Evolutionary conservation across 805 yeast genomes (phyloP), one percentile per base, ranked within the genome.

Genomic region (Monosporozyma unispora): DNA sequence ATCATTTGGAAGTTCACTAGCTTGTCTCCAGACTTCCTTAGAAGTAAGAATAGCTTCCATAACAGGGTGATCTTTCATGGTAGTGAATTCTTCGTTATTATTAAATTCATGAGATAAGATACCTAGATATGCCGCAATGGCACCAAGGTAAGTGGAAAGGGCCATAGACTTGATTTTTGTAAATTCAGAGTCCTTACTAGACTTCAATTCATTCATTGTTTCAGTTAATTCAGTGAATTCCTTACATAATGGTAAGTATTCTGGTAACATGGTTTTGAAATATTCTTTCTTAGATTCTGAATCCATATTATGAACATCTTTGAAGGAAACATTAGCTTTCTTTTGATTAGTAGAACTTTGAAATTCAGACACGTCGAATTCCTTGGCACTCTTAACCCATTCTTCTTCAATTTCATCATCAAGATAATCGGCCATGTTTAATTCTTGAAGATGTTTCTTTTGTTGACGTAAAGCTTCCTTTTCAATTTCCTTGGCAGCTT

Each of bases 21-120:
- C 96, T 59, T 85, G 90, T 62, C 93, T 78, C 96, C 96, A 90
- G 16, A 87, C 75, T 61, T 91, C 96, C 56, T 95, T 77, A 2
- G 93, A 75, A 48, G 84, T 81, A 48, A 91, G 70, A 31, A 91
- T 82, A 27, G 84, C 78, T 60, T 87, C 89, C 96, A 93, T 91
- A 1, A 91, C 83, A 2, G 91, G 85, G 56, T 85, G 91, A 49
- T 87, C 95, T 58, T 87, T 88, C 84, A 90, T 81, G 10, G 78
- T 69, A 31, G 72, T 63, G 52, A 81, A 77, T 3, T 74, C 71
- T 47, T 80, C 84, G 25, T 79, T 82, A 21, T 71, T 70, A 42
- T 70, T 67, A 38, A 82, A 61, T 43, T 78, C 75, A 37, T 80
- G 80, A 16, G 78, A 67, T 54, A 91, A 79, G 14, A 93, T 62